phyloP scores from a whole-genome alignment of 306 rosid species.

The Canavalia ensiformis region DNA sequence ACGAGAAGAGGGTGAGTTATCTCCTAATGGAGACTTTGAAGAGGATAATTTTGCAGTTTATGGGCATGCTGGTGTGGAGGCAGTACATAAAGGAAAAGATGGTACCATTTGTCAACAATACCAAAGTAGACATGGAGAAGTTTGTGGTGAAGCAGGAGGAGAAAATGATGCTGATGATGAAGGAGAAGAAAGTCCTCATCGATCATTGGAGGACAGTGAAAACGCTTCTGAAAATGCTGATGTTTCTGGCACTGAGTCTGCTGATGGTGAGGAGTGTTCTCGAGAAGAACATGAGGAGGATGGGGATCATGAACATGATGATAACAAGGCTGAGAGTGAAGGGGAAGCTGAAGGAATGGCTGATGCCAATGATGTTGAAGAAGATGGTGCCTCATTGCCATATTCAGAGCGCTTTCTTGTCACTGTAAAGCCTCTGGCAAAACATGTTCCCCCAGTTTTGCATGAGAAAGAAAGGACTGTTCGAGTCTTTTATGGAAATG shows the following conservation, averaged over 20 bases:
- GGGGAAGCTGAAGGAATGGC: slow-evolving; percentile 98
- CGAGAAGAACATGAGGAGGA: slow-evolving; percentile 87
- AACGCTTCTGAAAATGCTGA: slow-evolving; percentile 92
- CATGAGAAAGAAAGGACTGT: slow-evolving; percentile 68
- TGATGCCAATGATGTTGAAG: slow-evolving; percentile 93
- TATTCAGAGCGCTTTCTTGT: slow-evolving; percentile 82
- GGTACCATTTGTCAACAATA: slow-evolving; percentile 62
- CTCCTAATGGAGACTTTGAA: slow-evolving; percentile 97
- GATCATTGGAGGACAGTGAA: slow-evolving; percentile 94
- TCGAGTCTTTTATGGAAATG: slow-evolving; percentile 88
- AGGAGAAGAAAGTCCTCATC: slow-evolving; percentile 91
- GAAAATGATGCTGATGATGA: slow-evolving; percentile 87
- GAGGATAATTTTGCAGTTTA: slow-evolving; percentile 93
- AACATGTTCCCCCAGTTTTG: slow-evolving; percentile 67
- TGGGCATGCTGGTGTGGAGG: slow-evolving; percentile 65
- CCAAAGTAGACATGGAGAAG: slow-evolving; percentile 70
- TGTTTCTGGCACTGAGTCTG: slow-evolving; percentile 91
- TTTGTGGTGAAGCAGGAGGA: slow-evolving; percentile 74
- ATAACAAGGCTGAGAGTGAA: slow-evolving; percentile 95
- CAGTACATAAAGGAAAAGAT: slow-evolving; percentile 63
- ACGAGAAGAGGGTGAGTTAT: slow-evolving; percentile 98
- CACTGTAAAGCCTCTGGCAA: slow-evolving; percentile 92
- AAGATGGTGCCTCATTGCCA: slow-evolving; percentile 80
- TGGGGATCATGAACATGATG: slow-evolving; percentile 70
- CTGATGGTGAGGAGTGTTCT: slow-evolving; percentile 94